Percentiles rank a stretch among this genome's conserved stretches.
phyloP scores from a whole-genome alignment of 345 rosid species.

The Eucalyptus cladocalyx region DNA sequence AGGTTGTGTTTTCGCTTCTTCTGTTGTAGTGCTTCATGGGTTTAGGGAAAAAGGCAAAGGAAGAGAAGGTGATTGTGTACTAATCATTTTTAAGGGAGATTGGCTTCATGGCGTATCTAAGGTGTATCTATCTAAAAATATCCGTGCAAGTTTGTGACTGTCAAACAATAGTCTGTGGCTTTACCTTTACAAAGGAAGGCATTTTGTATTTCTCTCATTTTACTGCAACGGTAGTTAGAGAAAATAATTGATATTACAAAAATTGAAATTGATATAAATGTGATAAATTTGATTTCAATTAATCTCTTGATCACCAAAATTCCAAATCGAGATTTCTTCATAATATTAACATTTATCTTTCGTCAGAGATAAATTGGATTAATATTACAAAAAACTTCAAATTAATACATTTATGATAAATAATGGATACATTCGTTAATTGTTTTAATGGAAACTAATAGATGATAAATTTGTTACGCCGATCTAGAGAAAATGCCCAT shows the following conservation, averaged over 20 bases:
- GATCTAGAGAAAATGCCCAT: background rate
- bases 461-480: too few relatives aligned
- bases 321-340: too few relatives aligned
- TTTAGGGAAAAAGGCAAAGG: background rate
- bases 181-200: background rate
- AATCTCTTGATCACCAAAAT: too few relatives aligned
- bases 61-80: background rate
- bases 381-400: too few relatives aligned
- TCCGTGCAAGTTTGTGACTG: background rate
- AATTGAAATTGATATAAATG: background rate
- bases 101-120: background rate
- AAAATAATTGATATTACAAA: background rate
- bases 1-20: background rate
- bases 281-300: too few relatives aligned
- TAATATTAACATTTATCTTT: too few relatives aligned
- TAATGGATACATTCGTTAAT: fast-evolving
- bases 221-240: background rate
- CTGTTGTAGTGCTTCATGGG: background rate
- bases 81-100: background rate
- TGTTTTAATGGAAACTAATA: fast-evolving
- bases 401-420: too few relatives aligned
- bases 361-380: background rate
- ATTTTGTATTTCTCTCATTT: background rate
- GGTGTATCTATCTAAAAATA: background rate
- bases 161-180: background rate